Evolutionary conservation across 345 rosid genomes (phyloP).

Genomic region (Cardamine resedifolia): DNA sequence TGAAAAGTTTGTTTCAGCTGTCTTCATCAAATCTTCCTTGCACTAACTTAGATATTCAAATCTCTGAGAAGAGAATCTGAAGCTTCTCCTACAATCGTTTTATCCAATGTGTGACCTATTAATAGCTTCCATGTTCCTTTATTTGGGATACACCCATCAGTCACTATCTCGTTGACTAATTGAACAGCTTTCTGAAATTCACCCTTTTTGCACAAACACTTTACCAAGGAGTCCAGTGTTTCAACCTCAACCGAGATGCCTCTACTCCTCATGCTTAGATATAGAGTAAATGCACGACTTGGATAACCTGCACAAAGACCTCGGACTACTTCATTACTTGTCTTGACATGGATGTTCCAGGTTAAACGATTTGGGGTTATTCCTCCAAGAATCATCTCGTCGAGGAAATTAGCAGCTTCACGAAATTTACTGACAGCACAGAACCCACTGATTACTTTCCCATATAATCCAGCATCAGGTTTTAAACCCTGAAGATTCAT

Average conservation of each 20-base stretch:
- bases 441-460: constrained; percentile 63
- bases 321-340: constrained; percentile 55
- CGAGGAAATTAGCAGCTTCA: constrained; percentile 85
- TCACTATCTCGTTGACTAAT: constrained; percentile 63
- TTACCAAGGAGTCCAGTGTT: constrained; percentile 48
- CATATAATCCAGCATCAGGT: constrained; percentile 82
- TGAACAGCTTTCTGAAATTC: constrained; percentile 61
- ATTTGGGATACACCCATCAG: constrained; percentile 65
- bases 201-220: constrained; percentile 56
- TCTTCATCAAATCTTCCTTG: constrained; percentile 24
- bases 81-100: constrained; percentile 33
- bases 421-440: constrained; percentile 54
- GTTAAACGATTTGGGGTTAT: constrained; percentile 67
- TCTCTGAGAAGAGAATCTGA: constrained; percentile 38
- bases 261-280: constrained; percentile 62
- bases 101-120: constrained; percentile 49
- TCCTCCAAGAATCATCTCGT: constrained; percentile 73
- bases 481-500: constrained; percentile 91
- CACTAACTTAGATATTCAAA: constrained; percentile 28
- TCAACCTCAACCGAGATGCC: constrained; percentile 59
- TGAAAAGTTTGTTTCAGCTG: constrained; percentile 15
- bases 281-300: constrained; percentile 57
- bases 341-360: constrained; percentile 72
- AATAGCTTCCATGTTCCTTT: constrained; percentile 56
- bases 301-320: constrained; percentile 55